These are phyloP conservation scores for Claviceps capensis DNA, from an alignment of 2,329 filamentous ascomycete genomes.

Conservation along the genomic window DNA sequence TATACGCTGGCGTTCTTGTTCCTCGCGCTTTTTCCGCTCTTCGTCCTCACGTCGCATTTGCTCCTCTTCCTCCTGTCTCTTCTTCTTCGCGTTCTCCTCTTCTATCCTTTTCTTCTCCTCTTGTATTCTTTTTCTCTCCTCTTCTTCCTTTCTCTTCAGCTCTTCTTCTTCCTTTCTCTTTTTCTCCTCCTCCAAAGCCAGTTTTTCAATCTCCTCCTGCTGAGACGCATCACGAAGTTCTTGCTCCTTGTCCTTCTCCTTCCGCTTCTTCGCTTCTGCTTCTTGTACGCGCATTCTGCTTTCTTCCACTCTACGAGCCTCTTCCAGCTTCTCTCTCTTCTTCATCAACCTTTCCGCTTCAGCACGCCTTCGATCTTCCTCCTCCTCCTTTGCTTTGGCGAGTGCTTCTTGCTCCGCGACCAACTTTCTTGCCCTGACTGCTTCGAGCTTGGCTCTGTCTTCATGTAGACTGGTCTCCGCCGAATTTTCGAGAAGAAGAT, in stretches of 20 bases:
- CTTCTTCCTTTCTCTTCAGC: constrained; percentile 27
- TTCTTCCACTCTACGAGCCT: constrained; percentile 19
- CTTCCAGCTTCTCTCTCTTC: constrained; percentile 14
- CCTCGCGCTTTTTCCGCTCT: constrained; percentile 25
- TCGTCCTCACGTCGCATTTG: constrained; percentile 29
- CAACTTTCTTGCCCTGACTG: constrained; percentile 17
- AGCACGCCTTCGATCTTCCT: constrained; percentile 19
- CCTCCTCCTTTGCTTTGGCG: constrained; percentile 8
- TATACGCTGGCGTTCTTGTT: constrained; percentile 30
- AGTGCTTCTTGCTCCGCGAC: constrained; percentile 22
- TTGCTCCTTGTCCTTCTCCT: constrained; percentile 17
- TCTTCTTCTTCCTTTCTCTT: constrained; percentile 33
- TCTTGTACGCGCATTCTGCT: constrained; percentile 16
- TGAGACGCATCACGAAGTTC: constrained; percentile 21
- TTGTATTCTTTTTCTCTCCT: constrained; percentile 21
- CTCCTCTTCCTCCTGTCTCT: constrained; percentile 16
- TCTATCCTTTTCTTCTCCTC: constrained; percentile 21
- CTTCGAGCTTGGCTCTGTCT: constrained; percentile 10
- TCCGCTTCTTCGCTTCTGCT: constrained; percentile 24
- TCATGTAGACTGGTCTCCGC: constrained; percentile 10
- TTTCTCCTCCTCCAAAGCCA: constrained; percentile 25
- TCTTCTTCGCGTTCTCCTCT: not conserved
- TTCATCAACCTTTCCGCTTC: constrained; percentile 24
- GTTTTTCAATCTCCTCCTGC: constrained; percentile 21
- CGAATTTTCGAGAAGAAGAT: constrained; percentile 23